Evolutionary conservation across 441 rosid species (phyloP).

Genomic region (Pelargonium exstipulatum): DNA sequence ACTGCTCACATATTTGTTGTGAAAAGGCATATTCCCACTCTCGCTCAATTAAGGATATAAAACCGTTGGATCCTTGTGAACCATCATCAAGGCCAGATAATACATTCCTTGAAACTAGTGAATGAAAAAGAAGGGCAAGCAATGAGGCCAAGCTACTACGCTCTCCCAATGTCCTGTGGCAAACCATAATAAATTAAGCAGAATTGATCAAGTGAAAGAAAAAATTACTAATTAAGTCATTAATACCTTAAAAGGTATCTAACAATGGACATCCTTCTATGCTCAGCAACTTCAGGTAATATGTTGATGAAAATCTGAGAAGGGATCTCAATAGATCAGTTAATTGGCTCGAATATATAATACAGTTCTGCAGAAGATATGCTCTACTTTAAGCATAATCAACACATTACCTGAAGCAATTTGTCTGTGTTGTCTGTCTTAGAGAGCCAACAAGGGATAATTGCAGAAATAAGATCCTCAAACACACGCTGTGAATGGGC

Average conservation of each 20-base stretch:
- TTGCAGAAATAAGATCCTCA: constrained; percentile 75
- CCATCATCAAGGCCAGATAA: constrained; percentile 34
- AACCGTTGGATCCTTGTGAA: constrained; percentile 26
- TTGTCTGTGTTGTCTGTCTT: constrained; percentile 48
- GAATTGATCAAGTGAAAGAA: constrained; percentile 12
- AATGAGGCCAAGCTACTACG: constrained; percentile 68
- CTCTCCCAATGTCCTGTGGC: constrained; percentile 80
- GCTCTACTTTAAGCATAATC: constrained; percentile 12
- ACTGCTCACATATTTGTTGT: constrained; percentile 68
- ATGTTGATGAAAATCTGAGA: constrained; percentile 73
- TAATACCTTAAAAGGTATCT: constrained; percentile 73
- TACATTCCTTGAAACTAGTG: constrained; percentile 55
- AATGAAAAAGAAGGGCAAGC: constrained; percentile 66
- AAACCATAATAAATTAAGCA: constrained; percentile 21
- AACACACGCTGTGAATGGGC: constrained; percentile 66
- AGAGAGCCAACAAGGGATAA: constrained; percentile 84
- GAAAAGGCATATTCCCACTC: constrained; percentile 91
- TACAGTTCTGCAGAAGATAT: not conserved
- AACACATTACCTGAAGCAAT: constrained; percentile 59
- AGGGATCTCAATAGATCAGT: constrained; percentile 19
- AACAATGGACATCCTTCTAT: constrained; percentile 76
- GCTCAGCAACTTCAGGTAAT: constrained; percentile 73
- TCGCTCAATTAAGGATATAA: constrained; percentile 35
- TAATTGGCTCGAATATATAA: constrained; percentile 14
- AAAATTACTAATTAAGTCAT: constrained; percentile 12